Evolutionary conservation across 2,329 filamentous ascomycete species (phyloP), one percentile per base, ranked within the genome.

Genomic region (Neofusicoccum kwambonambiense): DNA sequence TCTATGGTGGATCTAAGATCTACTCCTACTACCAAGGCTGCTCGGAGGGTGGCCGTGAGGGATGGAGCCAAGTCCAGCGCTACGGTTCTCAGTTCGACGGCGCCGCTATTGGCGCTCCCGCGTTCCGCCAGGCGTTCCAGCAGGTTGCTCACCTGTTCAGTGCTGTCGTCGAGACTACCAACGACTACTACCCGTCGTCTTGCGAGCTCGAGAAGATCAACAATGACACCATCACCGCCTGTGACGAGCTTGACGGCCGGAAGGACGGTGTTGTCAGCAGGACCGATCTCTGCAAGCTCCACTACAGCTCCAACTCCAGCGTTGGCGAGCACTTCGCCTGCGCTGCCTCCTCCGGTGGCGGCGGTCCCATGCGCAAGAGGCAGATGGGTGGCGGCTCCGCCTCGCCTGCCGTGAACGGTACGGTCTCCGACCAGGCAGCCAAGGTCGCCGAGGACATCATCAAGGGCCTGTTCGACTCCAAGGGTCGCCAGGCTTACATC

Each of bases 21-120:
- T 83, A 81, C 70, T 76, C 81, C 1, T 85, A 85, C 74, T 86
- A 82, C 68, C 79, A 84, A 66, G 83, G 82, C 4, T 86, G 84
- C 71, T 85, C 83, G 11, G 83, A 86, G 58, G 83, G 83, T 22
- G 83, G 81, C 1, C 77, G 81, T 4, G 79, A 83, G 67, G 81
- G 77, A 9, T 80, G 77, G 77, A 80, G 77, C 64, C 83, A 85
- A 70, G 75, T 83, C 1, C 83, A 86, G 70, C 79, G 82, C 12
- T 85, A 78, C 68, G 80, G 79, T 5, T 77, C 80, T 60, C 69
- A 83, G 68, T 82, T 80, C 65, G 81, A 84, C 65, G 82, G 82
- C 13, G 76, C 78, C 1, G 73, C 80, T 1, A 76, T 78, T 5
- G 81, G 81, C 3, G 80, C 80, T 0, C 82, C 83, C 3, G 82